Evolutionary conservation across 352 stramenopile species (phyloP).

Genomic region (Pythium sp.): DNA sequence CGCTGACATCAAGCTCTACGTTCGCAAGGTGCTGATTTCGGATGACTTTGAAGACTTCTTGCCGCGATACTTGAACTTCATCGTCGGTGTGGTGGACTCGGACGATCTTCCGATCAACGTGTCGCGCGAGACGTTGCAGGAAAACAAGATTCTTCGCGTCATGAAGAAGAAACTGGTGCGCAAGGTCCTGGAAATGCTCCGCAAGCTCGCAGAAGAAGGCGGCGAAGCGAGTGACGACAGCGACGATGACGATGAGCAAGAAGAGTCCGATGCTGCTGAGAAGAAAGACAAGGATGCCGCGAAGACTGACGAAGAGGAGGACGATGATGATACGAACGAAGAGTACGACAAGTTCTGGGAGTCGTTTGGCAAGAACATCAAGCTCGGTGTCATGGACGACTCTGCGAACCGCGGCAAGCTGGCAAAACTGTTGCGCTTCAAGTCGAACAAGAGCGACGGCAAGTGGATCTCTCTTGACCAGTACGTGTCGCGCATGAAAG

Average conservation of each 20-base stretch:
- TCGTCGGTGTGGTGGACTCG: conserved; percentile 98
- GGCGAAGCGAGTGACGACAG: conserved; percentile 80
- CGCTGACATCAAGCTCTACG: conserved; percentile 96
- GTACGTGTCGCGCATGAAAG: conserved; percentile 98
- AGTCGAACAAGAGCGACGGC: conserved; percentile 90
- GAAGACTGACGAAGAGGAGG: conserved; percentile 34
- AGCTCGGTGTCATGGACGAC: conserved; percentile 99
- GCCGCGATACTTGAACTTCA: conserved; percentile 98
- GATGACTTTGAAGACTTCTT: conserved; percentile 98
- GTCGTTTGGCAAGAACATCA: conserved; percentile 97
- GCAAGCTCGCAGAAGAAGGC: conserved; percentile 89
- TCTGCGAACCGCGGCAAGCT: conserved; percentile 93
- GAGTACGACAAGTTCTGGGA: conserved; percentile 99
- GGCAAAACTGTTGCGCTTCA: conserved; percentile 96
- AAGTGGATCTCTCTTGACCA: conserved; percentile 94
- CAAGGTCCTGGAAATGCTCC: conserved; percentile 98
- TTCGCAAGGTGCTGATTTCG: conserved; percentile 98
- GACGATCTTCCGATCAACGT: conserved; percentile 99
- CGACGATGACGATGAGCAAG: conserved; percentile 50
- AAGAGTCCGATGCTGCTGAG: conserved; percentile 47
- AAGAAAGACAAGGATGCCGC: conserved; percentile 81
- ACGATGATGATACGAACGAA: conserved; percentile 68
- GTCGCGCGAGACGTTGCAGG: conserved; percentile 98
- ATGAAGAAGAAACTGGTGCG: conserved; percentile 99
- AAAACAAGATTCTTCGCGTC: conserved; percentile 99